Percentiles rank a stretch among this genome's conserved stretches.
These are phyloP conservation scores for Cystobasidiopsis lactophilus DNA, from an alignment of 768 basidiomycete genomes.

Conservation along the genomic window DNA sequence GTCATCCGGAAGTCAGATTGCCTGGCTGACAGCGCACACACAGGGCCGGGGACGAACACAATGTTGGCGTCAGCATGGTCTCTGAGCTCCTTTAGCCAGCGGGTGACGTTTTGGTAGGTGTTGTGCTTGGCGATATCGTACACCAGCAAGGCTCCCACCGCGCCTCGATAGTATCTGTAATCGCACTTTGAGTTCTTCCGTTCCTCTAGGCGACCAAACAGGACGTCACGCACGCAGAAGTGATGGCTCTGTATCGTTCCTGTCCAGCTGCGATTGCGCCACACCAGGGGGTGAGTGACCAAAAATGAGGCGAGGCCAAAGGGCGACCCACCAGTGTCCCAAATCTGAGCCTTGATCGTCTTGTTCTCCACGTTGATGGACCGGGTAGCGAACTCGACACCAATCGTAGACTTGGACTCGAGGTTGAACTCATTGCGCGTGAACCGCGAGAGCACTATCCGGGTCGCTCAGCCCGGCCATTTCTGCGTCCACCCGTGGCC, in stretches of 20 bases:
- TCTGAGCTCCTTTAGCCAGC: constrained; percentile 92
- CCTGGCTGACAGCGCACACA: background rate
- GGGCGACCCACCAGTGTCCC: constrained; percentile 88
- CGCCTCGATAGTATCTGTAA: constrained; percentile 82
- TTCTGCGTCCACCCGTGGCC: background rate
- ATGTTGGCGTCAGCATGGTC: constrained; percentile 48
- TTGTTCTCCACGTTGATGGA: constrained; percentile 88
- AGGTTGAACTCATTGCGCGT: constrained; percentile 98
- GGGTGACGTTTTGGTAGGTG: constrained; percentile 77
- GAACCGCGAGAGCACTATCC: constrained; percentile 90
- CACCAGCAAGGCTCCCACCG: constrained; percentile 73
- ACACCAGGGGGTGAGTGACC: background rate
- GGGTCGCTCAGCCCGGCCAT: background rate
- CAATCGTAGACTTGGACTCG: constrained; percentile 97
- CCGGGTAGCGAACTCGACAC: constrained; percentile 94
- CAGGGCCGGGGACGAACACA: background rate
- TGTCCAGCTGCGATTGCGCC: constrained; percentile 93
- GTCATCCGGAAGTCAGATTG: constrained; percentile 36
- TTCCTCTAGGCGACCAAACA: background rate
- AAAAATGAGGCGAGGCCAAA: background rate
- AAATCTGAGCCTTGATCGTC: constrained; percentile 92
- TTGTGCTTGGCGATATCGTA: constrained; percentile 80
- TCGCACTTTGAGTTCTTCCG: background rate
- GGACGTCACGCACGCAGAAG: constrained; percentile 39
- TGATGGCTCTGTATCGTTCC: constrained; percentile 92